Evolutionary conservation across 345 rosid genomes (phyloP).

Genomic region (Punica granatum): DNA sequence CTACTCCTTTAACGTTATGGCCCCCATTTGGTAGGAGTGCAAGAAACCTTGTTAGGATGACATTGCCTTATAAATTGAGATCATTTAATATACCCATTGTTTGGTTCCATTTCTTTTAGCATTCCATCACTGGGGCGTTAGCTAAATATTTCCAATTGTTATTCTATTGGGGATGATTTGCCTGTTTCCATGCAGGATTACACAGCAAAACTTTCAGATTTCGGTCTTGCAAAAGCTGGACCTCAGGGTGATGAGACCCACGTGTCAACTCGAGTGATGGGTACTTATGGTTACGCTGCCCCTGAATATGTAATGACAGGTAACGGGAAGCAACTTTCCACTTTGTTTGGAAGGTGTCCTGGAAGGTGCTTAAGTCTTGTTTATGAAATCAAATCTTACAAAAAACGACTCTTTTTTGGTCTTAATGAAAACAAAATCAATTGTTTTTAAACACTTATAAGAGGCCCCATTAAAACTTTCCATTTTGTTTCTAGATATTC

Average conservation of each 20-base stretch:
- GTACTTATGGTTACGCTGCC: conserved; percentile 97
- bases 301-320: conserved; percentile 98
- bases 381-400: too few species aligned
- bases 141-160: not conserved
- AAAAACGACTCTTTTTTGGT: too few species aligned
- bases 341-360: not conserved
- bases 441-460: too few species aligned
- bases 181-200: conserved; percentile 54
- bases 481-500: not conserved
- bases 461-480: too few species aligned
- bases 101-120: not conserved
- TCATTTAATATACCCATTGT: not conserved
- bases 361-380: not conserved
- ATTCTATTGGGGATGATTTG: conserved; percentile 14
- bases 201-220: conserved; percentile 93
- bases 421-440: too few species aligned
- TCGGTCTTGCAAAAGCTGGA: conserved; percentile 98
- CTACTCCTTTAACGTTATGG: conserved; percentile 2
- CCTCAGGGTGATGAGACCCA: conserved; percentile 98
- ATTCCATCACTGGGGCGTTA: not conserved
- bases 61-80: not conserved
- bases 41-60: not conserved
- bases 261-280: conserved; percentile 96
- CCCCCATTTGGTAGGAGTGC: not conserved
- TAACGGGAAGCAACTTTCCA: conserved; percentile 14